phyloP scores from a whole-genome alignment of 2,329 filamentous ascomycete species.

The Saccharata proteae region DNA sequence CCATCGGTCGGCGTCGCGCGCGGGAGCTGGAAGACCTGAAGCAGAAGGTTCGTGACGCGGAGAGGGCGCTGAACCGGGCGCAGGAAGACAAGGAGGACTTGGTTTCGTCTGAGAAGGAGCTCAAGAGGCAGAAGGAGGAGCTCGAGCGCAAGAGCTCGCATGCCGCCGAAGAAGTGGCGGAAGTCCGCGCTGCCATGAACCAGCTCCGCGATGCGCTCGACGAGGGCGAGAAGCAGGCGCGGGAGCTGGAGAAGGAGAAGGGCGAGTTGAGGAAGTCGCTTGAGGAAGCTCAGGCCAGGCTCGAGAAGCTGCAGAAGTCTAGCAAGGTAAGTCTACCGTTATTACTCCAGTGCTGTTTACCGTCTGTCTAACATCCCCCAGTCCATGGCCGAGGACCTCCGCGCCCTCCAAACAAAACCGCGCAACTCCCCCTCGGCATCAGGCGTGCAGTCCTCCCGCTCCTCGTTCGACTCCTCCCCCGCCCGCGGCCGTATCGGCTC shows the following conservation, averaged over 20 bases:
- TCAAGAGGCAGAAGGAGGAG: conserved; percentile 61
- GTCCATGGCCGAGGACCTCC: conserved; percentile 47
- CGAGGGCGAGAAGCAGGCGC: conserved; percentile 71
- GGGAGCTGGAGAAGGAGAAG: conserved; percentile 74
- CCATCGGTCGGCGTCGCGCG: conserved; percentile 60
- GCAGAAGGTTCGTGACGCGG: conserved; percentile 65
- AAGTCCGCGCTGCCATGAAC: conserved; percentile 64
- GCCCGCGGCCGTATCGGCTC: conserved; percentile 33
- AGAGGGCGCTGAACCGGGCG: conserved; percentile 60
- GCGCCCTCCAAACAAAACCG: conserved; percentile 31
- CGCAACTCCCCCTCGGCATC: conserved; percentile 27
- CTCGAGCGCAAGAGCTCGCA: conserved; percentile 59
- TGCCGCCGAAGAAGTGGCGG: conserved; percentile 59
- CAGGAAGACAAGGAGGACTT: conserved; percentile 68
- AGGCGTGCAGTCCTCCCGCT: conserved; percentile 41
- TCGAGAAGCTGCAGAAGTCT: conserved; percentile 67
- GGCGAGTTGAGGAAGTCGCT: conserved; percentile 61
- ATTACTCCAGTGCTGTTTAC: background rate
- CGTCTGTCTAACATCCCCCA: conserved; percentile 15
- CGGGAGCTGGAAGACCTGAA: conserved; percentile 82
- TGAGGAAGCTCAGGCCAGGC: conserved; percentile 63
- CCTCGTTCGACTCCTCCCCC: conserved; percentile 44
- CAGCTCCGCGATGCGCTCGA: conserved; percentile 73
- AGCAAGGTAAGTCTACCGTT: conserved; percentile 35
- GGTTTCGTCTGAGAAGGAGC: conserved; percentile 59